Percentiles rank a stretch among this genome's conserved stretches.
These are phyloP conservation scores for Ambrosiella cleistominuta DNA, from an alignment of 2,329 filamentous ascomycete genomes.

Conservation along the genomic window DNA sequence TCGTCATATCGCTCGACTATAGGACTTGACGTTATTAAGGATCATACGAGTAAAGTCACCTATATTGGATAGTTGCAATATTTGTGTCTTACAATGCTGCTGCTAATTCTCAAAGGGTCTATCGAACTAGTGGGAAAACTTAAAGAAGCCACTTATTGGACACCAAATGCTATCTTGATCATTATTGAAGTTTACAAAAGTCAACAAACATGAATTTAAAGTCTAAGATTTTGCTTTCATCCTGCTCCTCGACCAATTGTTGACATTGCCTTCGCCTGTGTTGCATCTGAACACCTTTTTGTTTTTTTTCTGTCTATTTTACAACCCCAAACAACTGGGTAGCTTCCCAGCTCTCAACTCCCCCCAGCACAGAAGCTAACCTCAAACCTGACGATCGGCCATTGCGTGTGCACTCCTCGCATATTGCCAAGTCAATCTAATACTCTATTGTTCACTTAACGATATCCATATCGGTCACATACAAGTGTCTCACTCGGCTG, in stretches of 20 bases:
- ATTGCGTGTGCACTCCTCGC: neutral
- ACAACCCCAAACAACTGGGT: slow-evolving; percentile 1
- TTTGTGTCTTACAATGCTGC: too few species aligned
- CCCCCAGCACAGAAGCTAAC: neutral
- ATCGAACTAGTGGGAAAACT: too few species aligned
- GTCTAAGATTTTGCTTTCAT: neutral
- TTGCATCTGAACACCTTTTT: neutral
- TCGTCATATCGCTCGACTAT: slow-evolving; percentile 14
- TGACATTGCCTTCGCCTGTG: neutral
- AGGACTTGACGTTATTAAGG: neutral
- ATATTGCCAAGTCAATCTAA: neutral
- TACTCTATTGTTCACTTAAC: neutral
- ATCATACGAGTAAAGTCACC: neutral
- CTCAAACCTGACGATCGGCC: neutral
- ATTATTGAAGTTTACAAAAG: too few species aligned
- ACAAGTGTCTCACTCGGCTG: neutral
- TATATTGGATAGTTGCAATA: neutral
- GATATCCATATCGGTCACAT: neutral
- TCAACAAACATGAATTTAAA: neutral
- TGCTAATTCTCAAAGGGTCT: too few species aligned
- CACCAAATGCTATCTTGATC: too few species aligned
- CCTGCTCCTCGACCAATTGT: neutral
- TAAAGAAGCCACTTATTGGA: too few species aligned
- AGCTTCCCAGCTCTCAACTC: neutral
- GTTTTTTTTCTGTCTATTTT: slow-evolving; percentile 8